Conservation (phyloP, 2,329 filamentous ascomycete genomes). For the Tolypocladium nubicola region DNA sequence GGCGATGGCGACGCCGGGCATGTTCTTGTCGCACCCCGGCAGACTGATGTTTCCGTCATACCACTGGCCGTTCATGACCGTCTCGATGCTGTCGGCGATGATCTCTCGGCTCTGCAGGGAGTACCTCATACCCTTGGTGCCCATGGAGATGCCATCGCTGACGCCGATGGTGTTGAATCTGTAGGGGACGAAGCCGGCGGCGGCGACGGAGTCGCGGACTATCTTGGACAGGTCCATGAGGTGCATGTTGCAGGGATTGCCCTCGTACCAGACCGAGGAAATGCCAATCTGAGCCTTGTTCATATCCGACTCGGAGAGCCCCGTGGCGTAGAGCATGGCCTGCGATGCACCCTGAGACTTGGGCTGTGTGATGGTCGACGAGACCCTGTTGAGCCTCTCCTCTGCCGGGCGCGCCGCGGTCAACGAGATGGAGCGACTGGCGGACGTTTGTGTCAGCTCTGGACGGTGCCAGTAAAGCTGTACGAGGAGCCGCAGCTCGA, state of each 20-base stretch:
- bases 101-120: constrained; percentile 90
- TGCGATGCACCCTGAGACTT: constrained; percentile 98
- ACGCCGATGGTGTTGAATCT: constrained; percentile 99
- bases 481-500: background rate
- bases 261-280: constrained; percentile 94
- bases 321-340: constrained; percentile 97
- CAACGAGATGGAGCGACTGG: constrained; percentile 39
- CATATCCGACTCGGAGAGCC: constrained; percentile 77
- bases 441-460: background rate
- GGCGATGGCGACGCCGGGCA: constrained; percentile 85
- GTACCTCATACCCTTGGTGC: constrained; percentile 93
- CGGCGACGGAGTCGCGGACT: constrained; percentile 50
- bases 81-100: constrained; percentile 97
- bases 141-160: constrained; percentile 96
- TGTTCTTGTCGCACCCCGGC: constrained; percentile 98
- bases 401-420: constrained; percentile 38
- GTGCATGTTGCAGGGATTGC: constrained; percentile 99
- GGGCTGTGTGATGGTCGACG: constrained; percentile 79
- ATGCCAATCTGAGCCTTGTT: constrained; percentile 96
- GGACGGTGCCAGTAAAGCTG: background rate
- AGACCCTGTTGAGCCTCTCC: constrained; percentile 70
- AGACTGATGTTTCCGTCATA: constrained; percentile 97
- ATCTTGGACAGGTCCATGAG: constrained; percentile 77
- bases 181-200: constrained; percentile 78
- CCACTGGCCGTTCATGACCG: constrained; percentile 98